Evolutionary conservation across 495 filamentous ascomycete genomes (phyloP), one percentile per base, ranked within the genome.

Genomic region (Penicillium coprophilum): DNA sequence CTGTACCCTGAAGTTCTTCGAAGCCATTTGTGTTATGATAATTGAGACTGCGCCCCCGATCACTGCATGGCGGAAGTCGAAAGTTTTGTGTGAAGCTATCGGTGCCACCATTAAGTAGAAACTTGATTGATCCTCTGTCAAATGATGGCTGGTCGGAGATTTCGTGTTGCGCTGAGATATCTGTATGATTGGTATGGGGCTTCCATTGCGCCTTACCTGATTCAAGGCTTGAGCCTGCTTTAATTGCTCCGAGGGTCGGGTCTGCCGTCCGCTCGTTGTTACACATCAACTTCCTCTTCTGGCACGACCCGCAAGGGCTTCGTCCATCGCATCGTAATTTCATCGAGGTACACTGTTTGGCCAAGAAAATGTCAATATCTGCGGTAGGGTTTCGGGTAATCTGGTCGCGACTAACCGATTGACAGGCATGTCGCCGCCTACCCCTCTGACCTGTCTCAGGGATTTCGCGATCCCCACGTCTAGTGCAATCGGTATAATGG

Each of bases 301-400:
- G 64, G 57, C 78, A 81, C 0, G 77, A 75, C 28, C 73, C 71
- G 55, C 78, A 81, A 15, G 78, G 78, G 55, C 64, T 76, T 30
- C 61, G 59, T 10, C 78, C 78, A 50, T 80, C 77, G 56, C 78
- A 81, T 5, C 78, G 76, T 7, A 81, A 66, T 58, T 81, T 81
- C 78, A 79, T 81, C 38, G 74, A 71, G 15, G 75, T 80, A 55
- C 78, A 81, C 77, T 80, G 56, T 34, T 28, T 15, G 24, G 28
- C 17, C 0, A 23, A 43, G 0, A 41, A n/a, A 23, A 6, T n/a
- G 13, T 54, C 17, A 49, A 10, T 30, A 38, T 6, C 2, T 8
- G 48, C 19, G 4, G 8, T n/a, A 40, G 6, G 30, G 6, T 15
- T 47, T 6, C 6, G 17, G 27, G 8, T 2, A 19, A 17, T 21